A percentile compares a stretch with the other conserved stretches of the same genome.
Evolutionary conservation across 1,284 basidiomycete genomes (phyloP).

Genomic region (Xerocomus nothofagi): DNA sequence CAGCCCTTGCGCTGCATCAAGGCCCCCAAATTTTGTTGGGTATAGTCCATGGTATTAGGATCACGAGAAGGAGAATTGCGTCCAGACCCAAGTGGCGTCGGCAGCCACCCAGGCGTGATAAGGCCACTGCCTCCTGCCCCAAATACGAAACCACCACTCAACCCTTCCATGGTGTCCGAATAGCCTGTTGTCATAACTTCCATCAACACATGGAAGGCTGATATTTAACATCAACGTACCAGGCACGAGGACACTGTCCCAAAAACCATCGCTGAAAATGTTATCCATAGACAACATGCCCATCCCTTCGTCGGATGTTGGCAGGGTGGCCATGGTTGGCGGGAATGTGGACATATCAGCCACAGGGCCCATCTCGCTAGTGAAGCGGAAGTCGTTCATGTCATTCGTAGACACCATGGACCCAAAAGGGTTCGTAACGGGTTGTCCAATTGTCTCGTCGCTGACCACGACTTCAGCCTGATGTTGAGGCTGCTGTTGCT

Average conservation of each 20-base stretch:
- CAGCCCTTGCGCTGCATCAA: conserved; percentile 34
- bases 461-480: conserved; percentile 24
- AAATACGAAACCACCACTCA: conserved; percentile 80
- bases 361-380: conserved; percentile 78
- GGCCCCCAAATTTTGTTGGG: conserved; percentile 28
- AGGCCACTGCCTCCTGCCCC: conserved; percentile 71
- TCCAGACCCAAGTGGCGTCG: conserved; percentile 34
- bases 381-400: conserved; percentile 60
- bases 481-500: conserved; percentile 18
- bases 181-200: conserved; percentile 53
- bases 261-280: conserved; percentile 74
- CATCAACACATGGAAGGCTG: conserved; percentile 10
- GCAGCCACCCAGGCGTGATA: conserved; percentile 38
- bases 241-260: conserved; percentile 82
- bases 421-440: conserved; percentile 31
- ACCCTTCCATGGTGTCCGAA: conserved; percentile 70
- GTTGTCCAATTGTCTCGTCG: conserved; percentile 27
- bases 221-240: conserved; percentile 46
- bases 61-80: conserved; percentile 32
- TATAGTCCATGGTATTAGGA: conserved; percentile 27
- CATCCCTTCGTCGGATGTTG: conserved; percentile 46
- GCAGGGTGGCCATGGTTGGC: conserved; percentile 68
- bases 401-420: conserved; percentile 23
- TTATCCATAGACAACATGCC: conserved; percentile 74
- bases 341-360: conserved; percentile 79